These are phyloP conservation scores for Microbotryum lychnidis-dioicae DNA, from an alignment of 1,284 basidiomycete genomes.

Conservation along the genomic window DNA sequence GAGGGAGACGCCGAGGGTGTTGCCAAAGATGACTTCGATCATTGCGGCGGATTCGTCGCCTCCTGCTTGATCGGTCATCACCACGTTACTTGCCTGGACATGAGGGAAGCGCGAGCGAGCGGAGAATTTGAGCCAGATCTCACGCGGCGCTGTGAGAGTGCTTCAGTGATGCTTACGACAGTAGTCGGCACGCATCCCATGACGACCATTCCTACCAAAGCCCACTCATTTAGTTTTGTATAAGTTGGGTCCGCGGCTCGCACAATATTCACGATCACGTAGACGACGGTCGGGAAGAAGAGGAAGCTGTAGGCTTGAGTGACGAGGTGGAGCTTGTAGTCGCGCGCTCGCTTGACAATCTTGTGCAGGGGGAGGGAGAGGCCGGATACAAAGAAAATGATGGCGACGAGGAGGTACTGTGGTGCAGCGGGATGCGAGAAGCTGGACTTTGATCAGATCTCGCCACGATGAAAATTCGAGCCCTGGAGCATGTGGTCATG, in stretches of 20 bases:
- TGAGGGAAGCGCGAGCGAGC: background rate
- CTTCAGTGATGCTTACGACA: slow-evolving; percentile 16
- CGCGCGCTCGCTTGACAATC: slow-evolving; percentile 31
- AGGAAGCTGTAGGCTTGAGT: slow-evolving; percentile 36
- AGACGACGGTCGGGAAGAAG: slow-evolving; percentile 35
- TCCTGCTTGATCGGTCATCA: slow-evolving; percentile 38
- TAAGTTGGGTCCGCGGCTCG: slow-evolving; percentile 29
- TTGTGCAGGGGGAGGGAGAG: slow-evolving; percentile 35
- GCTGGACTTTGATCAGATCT: too few relatives aligned
- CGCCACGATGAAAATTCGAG: too few relatives aligned
- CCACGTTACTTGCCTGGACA: slow-evolving; percentile 33
- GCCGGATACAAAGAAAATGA: slow-evolving; percentile 41
- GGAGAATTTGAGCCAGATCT: background rate
- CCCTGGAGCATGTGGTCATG: too few relatives aligned
- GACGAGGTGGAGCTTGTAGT: slow-evolving; percentile 37
- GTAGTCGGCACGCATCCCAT: slow-evolving; percentile 34
- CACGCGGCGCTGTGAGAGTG: background rate
- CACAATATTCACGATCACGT: slow-evolving; percentile 34
- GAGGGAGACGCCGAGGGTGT: slow-evolving; percentile 36
- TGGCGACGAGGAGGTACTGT: slow-evolving; percentile 35
- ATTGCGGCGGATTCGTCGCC: slow-evolving; percentile 37
- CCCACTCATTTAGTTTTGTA: slow-evolving; percentile 31
- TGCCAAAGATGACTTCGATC: slow-evolving; percentile 36
- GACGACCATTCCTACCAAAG: slow-evolving; percentile 36
- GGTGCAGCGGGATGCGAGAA: slow-evolving; percentile 10